phyloP scores from a whole-genome alignment of 1,284 basidiomycete genomes.

The Coriolopsis trogii region DNA sequence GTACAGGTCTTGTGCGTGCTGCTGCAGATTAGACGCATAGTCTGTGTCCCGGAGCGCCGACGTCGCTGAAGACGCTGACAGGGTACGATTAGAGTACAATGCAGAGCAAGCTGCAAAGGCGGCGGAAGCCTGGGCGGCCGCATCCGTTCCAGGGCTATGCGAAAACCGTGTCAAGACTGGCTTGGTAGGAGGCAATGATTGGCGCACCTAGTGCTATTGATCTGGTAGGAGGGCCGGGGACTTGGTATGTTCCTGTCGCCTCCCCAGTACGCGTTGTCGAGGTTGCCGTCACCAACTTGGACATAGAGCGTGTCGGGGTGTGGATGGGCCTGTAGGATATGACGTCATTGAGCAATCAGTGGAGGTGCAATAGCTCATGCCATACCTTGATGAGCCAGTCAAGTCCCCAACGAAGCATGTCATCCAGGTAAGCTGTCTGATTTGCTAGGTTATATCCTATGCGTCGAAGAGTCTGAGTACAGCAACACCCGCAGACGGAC shows the following conservation, averaged over 20 bases:
- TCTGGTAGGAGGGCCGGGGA: constrained; percentile 74
- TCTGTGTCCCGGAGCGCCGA: constrained; percentile 73
- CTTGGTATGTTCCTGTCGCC: constrained; percentile 81
- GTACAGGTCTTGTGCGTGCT: constrained; percentile 79
- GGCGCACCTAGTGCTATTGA: constrained; percentile 63
- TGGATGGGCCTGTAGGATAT: constrained; percentile 73
- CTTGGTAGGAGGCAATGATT: background rate
- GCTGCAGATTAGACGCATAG: constrained; percentile 71
- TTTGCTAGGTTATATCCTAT: constrained; percentile 80
- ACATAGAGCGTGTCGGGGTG: constrained; percentile 76
- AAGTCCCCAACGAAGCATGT: constrained; percentile 86
- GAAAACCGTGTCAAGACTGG: no score
- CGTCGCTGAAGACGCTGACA: constrained; percentile 55
- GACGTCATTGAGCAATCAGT: constrained; percentile 14
- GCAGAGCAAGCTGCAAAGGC: constrained; percentile 87
- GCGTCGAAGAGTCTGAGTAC: constrained; percentile 1
- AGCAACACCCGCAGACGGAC: background rate
- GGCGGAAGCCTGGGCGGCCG: constrained; percentile 78
- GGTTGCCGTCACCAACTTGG: constrained; percentile 63
- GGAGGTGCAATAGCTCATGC: background rate
- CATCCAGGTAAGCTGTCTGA: constrained; percentile 88
- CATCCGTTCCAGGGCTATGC: constrained; percentile 85
- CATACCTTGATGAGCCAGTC: constrained; percentile 91
- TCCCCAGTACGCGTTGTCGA: constrained; percentile 87
- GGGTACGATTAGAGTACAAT: constrained; percentile 62